Base-by-base conservation (phyloP, 805 yeast species). In the Teunomyces lycoperdinae region DNA sequence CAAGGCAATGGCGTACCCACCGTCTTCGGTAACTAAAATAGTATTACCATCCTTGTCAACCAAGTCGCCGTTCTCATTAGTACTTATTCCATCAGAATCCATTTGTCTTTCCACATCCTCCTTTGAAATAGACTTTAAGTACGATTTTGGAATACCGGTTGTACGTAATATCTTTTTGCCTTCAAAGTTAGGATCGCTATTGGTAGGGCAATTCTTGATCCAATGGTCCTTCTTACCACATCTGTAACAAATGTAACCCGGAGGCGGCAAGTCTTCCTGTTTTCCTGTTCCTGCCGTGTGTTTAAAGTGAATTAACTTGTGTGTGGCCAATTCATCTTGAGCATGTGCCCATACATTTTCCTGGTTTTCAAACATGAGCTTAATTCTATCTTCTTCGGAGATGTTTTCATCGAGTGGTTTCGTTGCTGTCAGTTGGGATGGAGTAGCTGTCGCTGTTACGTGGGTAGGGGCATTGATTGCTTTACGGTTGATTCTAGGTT, bases 141-240 rank as follows among this genome's bases (percentile, higher is more conserved):
- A 89, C 30, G 95, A 85, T 66, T 85, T 87, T 2, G 99, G 99
- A 61, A 94, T 94, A 84, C 99, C 99, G 0, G 98, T 94, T 0
- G 97, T 91, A 57, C 96, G 79, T 58, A 88, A 86, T 43, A 94
- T 86, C 51, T 95, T 78, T 61, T 88, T 89, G 14, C 96, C 96
- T 62, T 92, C 98, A 78, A 90, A 90, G 57, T 83, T 87, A 2
- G 97, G 97, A 67, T 92, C 98, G 39, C 81, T 83, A 60, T 88
- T 86, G 3, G 96, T 89, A 0, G 99, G 99, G 73, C 99, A 94
- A 58, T 90, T 89, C 61, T 87, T 87, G 50, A 94, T 92, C 90
- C 96, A 92, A 66, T 94, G 99, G 50, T 79, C 80, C 48, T 89
- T 94, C 66, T 89, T 88, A 43, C 98, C 98, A 72, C 99, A 94